Base-by-base conservation (phyloP, 2,329 filamentous ascomycete species). In the Lachnellula suecica region DNA sequence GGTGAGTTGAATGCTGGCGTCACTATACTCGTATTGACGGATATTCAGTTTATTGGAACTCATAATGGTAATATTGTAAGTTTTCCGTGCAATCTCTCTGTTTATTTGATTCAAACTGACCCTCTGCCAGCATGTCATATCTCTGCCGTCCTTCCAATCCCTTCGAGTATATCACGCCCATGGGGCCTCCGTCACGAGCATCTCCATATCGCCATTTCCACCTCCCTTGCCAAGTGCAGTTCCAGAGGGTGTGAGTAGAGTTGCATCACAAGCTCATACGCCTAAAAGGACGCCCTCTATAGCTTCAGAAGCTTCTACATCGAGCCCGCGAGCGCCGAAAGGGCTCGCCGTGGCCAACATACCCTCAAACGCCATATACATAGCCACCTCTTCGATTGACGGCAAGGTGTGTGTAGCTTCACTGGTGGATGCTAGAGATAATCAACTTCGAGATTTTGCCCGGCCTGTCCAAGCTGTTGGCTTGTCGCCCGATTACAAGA, bases 31-130 rank as follows among this genome's bases (percentile, higher is more conserved):
- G n/a, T 53, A 52, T 72, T 74, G 61, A 72, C 62, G 60, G 54
- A 54, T 65, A 59, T 27, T 53, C 72, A 93, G 89, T 87, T 97
- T 57, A 78, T 96, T 62, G 94, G 93, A 60, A 97, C 94, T 27
- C 93, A 99, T 70, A 96, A 96, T 73, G 94, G 94, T 64, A 96
- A 94, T 66, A 93, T 97, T 65, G 91, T 95, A 79, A 77, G 87
- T 74, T 44, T 45, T 17, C 27, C 31, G 43, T 45, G 17, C 35
- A 20, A 10, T 19, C 17, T 31, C 49, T 38, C 22, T 20, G 22
- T 41, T 35, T 31, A 34, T n/a, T 56, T 37, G 37, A 4, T 2
- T 2, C 22, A 5, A 37, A 13, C 64, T 72, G 68, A 74, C 58
- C 31, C 23, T 35, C 47, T 31, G 52, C 23, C 62, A 94, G 89